Conservation (phyloP, 345 rosid genomes). For the Syzygium aqueum region DNA sequence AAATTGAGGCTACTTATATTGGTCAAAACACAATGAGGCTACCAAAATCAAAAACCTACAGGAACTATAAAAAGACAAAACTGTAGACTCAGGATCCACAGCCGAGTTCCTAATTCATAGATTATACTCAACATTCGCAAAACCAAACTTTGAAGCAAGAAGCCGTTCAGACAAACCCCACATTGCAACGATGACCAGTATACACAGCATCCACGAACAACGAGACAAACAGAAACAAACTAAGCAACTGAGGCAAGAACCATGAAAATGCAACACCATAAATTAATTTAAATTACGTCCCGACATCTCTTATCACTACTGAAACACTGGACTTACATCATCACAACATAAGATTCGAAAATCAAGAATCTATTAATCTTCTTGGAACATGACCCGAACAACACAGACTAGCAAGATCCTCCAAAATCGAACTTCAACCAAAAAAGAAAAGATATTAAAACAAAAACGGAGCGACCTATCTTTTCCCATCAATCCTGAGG, state of each 20-base stretch:
- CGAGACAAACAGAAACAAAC: background rate
- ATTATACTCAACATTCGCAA: background rate
- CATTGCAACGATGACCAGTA: background rate
- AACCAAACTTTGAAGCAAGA: background rate
- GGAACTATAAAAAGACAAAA: background rate
- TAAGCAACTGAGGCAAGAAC: background rate
- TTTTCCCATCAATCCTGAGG: constrained; percentile 3
- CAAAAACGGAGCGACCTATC: background rate
- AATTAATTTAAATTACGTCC: background rate
- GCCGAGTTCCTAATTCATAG: background rate
- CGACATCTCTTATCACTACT: background rate
- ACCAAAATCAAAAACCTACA: background rate
- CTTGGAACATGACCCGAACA: background rate
- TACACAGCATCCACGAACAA: background rate
- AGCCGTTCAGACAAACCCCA: background rate
- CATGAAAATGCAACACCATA: background rate
- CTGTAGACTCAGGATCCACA: background rate
- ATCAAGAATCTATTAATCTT: background rate
- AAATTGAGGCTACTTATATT: background rate
- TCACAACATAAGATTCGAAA: background rate
- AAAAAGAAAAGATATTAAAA: background rate
- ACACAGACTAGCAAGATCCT: background rate
- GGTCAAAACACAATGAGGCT: background rate
- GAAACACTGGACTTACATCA: background rate
- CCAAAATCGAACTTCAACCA: background rate